Evolutionary conservation across 2,329 filamentous ascomycete genomes (phyloP), one percentile per base, ranked within the genome.

Genomic region (Neurospora sp.): DNA sequence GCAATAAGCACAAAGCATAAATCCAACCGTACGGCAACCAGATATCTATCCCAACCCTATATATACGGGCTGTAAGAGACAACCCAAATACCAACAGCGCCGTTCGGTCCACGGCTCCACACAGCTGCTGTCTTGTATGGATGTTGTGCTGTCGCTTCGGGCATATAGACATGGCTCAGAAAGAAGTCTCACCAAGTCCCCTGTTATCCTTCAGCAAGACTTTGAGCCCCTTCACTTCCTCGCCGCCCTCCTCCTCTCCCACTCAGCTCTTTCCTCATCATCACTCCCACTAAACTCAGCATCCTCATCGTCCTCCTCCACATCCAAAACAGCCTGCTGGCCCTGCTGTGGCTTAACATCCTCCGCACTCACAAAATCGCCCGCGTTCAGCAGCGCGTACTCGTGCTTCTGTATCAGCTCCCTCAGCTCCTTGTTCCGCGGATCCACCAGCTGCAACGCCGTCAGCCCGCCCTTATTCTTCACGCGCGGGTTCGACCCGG

Each of bases 401-500:
- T 93, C 90, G 72, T 91, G 90, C 80, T 88, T 88, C 79, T 89
- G 84, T 76, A 95, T 86, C 70, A 91, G 81, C 65, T 85, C 83
- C 73, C 85, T 83, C 69, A 94, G 82, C 68, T 84, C 85, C 33
- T 77, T 77, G 80, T 94, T 92, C 66, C 85, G 77, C 17, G 91
- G 92, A 80, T 95, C 92, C 69, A 90, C 89, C 72, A 95, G 85
- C 80, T 93, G 89, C 69, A 86, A 77, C 37, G 92, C 86, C 67
- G 89, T 92, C 71, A 93, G 84, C 75, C 90, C 89, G 68, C 88
- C 90, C 80, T 90, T 91, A 82, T 95, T 95, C 79, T 82, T 83
- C 75, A 83, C 75, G 71, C 86, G 84, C 69, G 86, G 80, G 80
- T 80, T 85, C 67, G 82, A 85, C 70, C 92, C 92, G 69, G 92